Conservation (phyloP, 495 filamentous ascomycete genomes). For the Pyronema omphalodes region DNA sequence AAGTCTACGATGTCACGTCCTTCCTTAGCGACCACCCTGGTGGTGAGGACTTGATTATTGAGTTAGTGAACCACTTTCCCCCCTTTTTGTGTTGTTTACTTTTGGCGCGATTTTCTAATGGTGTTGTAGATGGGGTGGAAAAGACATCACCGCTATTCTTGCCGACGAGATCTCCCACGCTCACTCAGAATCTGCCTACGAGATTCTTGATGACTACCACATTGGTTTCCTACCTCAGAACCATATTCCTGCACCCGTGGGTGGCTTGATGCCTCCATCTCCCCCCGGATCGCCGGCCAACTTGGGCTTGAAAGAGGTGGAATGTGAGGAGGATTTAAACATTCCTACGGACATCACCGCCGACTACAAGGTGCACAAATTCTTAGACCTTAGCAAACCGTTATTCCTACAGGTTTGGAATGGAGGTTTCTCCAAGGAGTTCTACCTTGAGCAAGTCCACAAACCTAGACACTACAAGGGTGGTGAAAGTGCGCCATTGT, state of each 20-base stretch:
- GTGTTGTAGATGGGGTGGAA: constrained; percentile 42
- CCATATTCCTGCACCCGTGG: background rate
- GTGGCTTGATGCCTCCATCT: constrained; percentile 12
- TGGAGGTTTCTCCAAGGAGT: constrained; percentile 74
- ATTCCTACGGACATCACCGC: constrained; percentile 56
- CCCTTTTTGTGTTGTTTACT: background rate
- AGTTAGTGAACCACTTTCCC: constrained; percentile 28
- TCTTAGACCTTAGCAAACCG: constrained; percentile 75
- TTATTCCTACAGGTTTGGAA: constrained; percentile 77
- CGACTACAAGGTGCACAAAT: constrained; percentile 79
- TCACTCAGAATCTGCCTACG: constrained; percentile 82
- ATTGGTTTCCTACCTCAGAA: constrained; percentile 49
- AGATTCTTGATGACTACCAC: constrained; percentile 69
- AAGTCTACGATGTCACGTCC: constrained; percentile 85
- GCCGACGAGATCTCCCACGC: constrained; percentile 64
- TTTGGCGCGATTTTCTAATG: background rate
- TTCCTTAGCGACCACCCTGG: constrained; percentile 84
- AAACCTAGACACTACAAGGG: constrained; percentile 86
- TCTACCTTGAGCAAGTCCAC: constrained; percentile 93
- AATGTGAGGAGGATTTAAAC: constrained; percentile 64
- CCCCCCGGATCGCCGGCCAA: constrained; percentile 26
- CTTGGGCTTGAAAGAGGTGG: constrained; percentile 67
- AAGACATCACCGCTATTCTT: constrained; percentile 69
- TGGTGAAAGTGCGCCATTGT: constrained; percentile 78
- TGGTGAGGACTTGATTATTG: constrained; percentile 69